Evolutionary conservation across 208 protist genomes (phyloP).

Genomic region (Herpetomonas samuelpessoai): DNA sequence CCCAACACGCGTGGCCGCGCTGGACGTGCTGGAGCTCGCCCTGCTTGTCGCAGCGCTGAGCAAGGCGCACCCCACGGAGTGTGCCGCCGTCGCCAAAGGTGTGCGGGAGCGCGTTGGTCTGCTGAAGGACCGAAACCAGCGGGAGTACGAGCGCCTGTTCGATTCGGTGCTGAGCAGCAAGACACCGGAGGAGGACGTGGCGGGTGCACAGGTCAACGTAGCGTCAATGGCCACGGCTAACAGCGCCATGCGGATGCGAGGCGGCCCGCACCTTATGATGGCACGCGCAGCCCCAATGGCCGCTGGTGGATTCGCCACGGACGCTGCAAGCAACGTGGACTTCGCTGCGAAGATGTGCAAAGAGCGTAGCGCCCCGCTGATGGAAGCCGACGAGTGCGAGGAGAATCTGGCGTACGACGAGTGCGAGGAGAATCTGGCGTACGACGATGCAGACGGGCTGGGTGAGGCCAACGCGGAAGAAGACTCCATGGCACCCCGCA

Average conservation of each 20-base stretch:
- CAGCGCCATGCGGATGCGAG: not conserved
- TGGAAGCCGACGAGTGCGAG: not conserved
- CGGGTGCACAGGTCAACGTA: too few species aligned
- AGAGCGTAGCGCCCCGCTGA: too few species aligned
- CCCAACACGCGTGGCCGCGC: not conserved
- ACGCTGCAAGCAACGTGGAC: too few species aligned
- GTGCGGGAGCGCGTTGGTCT: conserved; percentile 1
- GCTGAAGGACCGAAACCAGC: not conserved
- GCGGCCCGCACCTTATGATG: not conserved
- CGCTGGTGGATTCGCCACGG: too few species aligned
- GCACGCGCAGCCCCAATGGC: not conserved
- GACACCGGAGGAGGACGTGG: not conserved
- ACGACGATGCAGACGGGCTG: too few species aligned
- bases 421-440: not conserved
- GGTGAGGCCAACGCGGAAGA: conserved; percentile 8
- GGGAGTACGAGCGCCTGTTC: conserved; percentile 15
- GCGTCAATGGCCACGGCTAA: too few species aligned
- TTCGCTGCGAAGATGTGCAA: too few species aligned
- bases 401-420: not conserved
- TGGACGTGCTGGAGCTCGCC: conserved; percentile 9
- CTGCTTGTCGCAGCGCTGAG: conserved; percentile 12
- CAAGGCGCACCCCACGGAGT: conserved; percentile 6
- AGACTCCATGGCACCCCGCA: not conserved
- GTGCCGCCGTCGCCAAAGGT: not conserved
- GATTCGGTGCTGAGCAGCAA: conserved; percentile 6